A percentile compares a stretch with the other conserved stretches of the same genome.
Evolutionary conservation across 2,329 filamentous ascomycete species (phyloP).

Genomic region (Emericellopsis atlantica): DNA sequence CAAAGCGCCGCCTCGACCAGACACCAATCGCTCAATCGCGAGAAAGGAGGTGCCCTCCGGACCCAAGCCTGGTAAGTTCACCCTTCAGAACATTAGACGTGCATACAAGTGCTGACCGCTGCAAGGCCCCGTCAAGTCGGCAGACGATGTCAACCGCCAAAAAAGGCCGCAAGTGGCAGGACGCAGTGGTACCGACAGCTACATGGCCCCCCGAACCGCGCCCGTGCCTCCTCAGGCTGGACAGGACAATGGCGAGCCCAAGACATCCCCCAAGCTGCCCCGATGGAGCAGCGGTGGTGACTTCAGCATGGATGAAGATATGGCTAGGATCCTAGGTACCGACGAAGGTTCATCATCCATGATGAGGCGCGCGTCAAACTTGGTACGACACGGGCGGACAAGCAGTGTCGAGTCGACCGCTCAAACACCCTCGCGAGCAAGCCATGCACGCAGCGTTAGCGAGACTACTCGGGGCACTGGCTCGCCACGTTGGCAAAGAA

Average conservation of each 20-base stretch:
- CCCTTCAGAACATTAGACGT: too few species aligned
- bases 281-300: conserved; percentile 72
- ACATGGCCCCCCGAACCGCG: conserved; percentile 45
- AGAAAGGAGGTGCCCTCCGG: conserved; percentile 48
- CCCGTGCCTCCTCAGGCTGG: conserved; percentile 41
- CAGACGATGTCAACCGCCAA: background rate
- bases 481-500: conserved; percentile 63
- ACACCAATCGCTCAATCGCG: conserved; percentile 36
- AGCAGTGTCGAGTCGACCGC: conserved; percentile 57
- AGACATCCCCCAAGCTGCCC: conserved; percentile 53
- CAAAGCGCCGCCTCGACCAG: conserved; percentile 22
- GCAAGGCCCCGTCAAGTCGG: conserved; percentile 5
- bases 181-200: conserved; percentile 24
- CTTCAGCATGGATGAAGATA: conserved; percentile 91
- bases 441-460: conserved; percentile 50
- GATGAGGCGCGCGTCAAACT: conserved; percentile 80
- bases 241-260: conserved; percentile 37
- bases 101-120: background rate
- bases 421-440: conserved; percentile 25
- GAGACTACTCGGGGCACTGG: conserved; percentile 48
- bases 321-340: conserved; percentile 73
- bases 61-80: conserved; percentile 23
- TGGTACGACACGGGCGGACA: conserved; percentile 83
- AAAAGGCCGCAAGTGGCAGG: conserved; percentile 9
- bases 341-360: conserved; percentile 74